phyloP scores from a whole-genome alignment of 345 rosid genomes.

The Bruguiera sexangula region DNA sequence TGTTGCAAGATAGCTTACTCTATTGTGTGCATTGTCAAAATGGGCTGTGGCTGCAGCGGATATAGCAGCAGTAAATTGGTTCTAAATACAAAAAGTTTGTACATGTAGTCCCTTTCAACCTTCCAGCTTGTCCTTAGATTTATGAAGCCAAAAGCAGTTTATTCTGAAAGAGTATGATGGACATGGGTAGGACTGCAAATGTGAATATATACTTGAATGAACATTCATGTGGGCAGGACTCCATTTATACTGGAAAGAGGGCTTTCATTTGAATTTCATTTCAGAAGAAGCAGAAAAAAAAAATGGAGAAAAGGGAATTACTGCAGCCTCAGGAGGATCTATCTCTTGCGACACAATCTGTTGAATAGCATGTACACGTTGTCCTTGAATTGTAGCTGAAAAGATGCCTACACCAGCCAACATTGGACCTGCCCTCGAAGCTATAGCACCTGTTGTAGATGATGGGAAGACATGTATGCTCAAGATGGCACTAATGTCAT shows the following conservation, averaged over 20 bases:
- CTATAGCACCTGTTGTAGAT: slow-evolving; percentile 44
- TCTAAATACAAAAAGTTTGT: too few relatives aligned
- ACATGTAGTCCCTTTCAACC: too few relatives aligned
- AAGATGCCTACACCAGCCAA: slow-evolving; percentile 64
- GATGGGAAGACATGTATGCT: slow-evolving; percentile 56
- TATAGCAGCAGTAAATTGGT: too few relatives aligned
- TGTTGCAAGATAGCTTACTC: background rate
- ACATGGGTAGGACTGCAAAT: too few relatives aligned
- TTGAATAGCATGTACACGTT: slow-evolving; percentile 71
- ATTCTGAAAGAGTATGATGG: too few relatives aligned
- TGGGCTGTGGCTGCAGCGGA: too few relatives aligned
- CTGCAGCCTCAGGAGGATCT: slow-evolving; percentile 64
- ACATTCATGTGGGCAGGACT: background rate
- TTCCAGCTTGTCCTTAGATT: too few relatives aligned
- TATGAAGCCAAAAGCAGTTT: too few relatives aligned
- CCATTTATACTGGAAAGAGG: too few relatives aligned
- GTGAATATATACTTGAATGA: too few relatives aligned
- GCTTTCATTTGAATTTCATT: background rate
- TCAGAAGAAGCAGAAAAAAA: background rate
- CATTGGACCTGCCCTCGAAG: slow-evolving; percentile 55
- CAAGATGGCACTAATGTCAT: slow-evolving; percentile 52
- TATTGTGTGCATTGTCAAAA: too few relatives aligned
- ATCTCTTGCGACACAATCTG: slow-evolving; percentile 70
- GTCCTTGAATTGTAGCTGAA: slow-evolving; percentile 48
- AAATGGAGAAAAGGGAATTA: slow-evolving; percentile 21